These are phyloP conservation scores for Fragilaria crotonensis DNA, from an alignment of 108 stramenopile species.

Conservation along the genomic window DNA sequence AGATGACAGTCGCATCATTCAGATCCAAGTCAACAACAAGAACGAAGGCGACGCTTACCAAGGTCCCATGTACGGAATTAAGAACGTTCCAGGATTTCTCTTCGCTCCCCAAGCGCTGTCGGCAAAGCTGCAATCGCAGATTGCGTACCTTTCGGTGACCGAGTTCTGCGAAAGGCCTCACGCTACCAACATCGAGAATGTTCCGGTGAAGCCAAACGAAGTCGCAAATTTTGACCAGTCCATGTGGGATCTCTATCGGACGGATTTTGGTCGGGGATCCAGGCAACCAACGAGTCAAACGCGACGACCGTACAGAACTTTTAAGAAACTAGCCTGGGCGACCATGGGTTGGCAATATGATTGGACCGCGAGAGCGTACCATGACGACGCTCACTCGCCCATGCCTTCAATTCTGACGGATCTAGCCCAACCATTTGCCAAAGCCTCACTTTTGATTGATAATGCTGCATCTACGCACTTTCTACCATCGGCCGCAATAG, in stretches of 20 bases:
- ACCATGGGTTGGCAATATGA: conserved; percentile 68
- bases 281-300: not conserved
- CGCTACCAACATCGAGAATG: conserved; percentile 46
- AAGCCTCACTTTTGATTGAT: conserved; percentile 6
- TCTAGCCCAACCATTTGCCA: conserved; percentile 27
- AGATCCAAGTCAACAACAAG: not conserved
- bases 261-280: conserved; percentile 10
- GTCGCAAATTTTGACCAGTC: not conserved
- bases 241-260: conserved; percentile 42
- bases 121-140: conserved; percentile 13
- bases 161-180: conserved; percentile 51
- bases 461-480: conserved; percentile 12
- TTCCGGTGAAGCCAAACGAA: conserved; percentile 34
- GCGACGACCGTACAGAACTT: conserved; percentile 5
- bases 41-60: conserved; percentile 6
- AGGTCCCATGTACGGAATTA: conserved; percentile 23
- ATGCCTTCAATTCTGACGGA: conserved; percentile 32
- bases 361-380: conserved; percentile 46
- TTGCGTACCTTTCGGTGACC: conserved; percentile 32
- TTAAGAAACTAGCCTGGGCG: conserved; percentile 56
- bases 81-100: conserved; percentile 29
- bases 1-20: conserved; percentile 7
- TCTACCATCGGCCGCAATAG: conserved; percentile 48
- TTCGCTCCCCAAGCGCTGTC: conserved; percentile 45
- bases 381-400: conserved; percentile 25